phyloP scores from a whole-genome alignment of 2,329 filamentous ascomycete genomes.

The Nigrospora oryzae region DNA sequence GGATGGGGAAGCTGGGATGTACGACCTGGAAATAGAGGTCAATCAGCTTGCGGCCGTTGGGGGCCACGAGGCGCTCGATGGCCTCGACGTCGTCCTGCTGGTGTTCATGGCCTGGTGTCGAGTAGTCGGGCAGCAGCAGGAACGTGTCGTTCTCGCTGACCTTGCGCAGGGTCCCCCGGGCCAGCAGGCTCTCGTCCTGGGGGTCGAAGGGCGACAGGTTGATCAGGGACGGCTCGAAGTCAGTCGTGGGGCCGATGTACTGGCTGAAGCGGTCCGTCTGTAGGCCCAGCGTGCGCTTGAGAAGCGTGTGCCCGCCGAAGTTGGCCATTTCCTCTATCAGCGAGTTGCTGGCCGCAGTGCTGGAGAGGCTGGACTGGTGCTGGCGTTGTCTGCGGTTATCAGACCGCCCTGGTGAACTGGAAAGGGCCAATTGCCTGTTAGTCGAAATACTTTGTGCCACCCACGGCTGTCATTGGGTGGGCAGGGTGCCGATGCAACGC shows the following conservation, averaged over 20 bases:
- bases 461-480: constrained; percentile 12
- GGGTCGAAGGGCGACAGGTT: constrained; percentile 73
- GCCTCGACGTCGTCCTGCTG: constrained; percentile 59
- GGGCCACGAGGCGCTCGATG: constrained; percentile 67
- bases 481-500: constrained; percentile 11
- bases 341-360: constrained; percentile 52
- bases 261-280: constrained; percentile 73
- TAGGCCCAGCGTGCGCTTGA: constrained; percentile 65
- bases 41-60: constrained; percentile 68
- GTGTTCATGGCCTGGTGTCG: constrained; percentile 64
- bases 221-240: constrained; percentile 77
- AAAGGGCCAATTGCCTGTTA: constrained; percentile 26
- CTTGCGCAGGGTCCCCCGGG: constrained; percentile 61
- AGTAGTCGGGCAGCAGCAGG: constrained; percentile 67
- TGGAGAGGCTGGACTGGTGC: constrained; percentile 50
- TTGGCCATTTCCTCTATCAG: constrained; percentile 64
- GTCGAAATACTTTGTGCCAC: constrained; percentile 1
- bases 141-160: constrained; percentile 74
- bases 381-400: constrained; percentile 45
- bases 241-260: constrained; percentile 75
- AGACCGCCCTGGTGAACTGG: constrained; percentile 49
- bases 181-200: constrained; percentile 69
- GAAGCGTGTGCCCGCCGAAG: constrained; percentile 55
- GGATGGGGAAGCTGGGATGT: constrained; percentile 73
- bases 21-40: constrained; percentile 76